Base-by-base conservation (phyloP, 1,284 basidiomycete genomes). In the Lignosus rhinocerotis region DNA sequence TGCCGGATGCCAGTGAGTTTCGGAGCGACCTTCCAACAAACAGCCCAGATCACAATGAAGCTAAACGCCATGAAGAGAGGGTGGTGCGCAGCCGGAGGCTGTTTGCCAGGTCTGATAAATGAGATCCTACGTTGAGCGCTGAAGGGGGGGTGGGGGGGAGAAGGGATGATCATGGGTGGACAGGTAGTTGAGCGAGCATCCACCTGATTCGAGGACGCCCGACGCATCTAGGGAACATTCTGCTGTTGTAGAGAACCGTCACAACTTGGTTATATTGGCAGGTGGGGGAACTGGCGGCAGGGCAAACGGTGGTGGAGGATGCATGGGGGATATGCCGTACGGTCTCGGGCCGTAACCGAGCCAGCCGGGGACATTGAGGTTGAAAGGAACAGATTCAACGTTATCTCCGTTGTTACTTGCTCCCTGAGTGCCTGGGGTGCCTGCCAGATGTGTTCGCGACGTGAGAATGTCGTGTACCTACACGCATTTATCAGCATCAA, bases 391-490 rank as follows among this genome's bases (percentile, higher is more conserved):
- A 9, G 33, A 44, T 8, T 61, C 62, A 9, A 32, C 10, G 8
- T 47, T 53, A 31, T 56, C 61, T 30, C 50, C 34, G 19, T 61
- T 52, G 14, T 34, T 50, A 21, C 38, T 54, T 31, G 49, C 33
- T 4, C 55, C 57, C 3, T 38, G 30, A 31, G 44, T 30, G 8
- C 31, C 48, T 21, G 60, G 32, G 25, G 44, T 30, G 25, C n/a
- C 41, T 8, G 53, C 25, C 11, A 56, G 36, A 36, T 58, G 56
- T 9, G 60, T 43, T 38, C 60, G 51, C 2, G 60, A 58, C 31
- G 63, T 62, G 51, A 64, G 60, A 10, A 64, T 62, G 51, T 64
- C 63, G 48, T 64, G 63, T 7, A 64, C 56, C 63, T 64, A 42
- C 25, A 16, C 30, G 14, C 38, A 32, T 42, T 31, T n/a, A 42